A percentile compares a stretch with the other conserved stretches of the same genome.
Conservation (phyloP, 768 basidiomycete genomes). For the Boletus sp. region DNA sequence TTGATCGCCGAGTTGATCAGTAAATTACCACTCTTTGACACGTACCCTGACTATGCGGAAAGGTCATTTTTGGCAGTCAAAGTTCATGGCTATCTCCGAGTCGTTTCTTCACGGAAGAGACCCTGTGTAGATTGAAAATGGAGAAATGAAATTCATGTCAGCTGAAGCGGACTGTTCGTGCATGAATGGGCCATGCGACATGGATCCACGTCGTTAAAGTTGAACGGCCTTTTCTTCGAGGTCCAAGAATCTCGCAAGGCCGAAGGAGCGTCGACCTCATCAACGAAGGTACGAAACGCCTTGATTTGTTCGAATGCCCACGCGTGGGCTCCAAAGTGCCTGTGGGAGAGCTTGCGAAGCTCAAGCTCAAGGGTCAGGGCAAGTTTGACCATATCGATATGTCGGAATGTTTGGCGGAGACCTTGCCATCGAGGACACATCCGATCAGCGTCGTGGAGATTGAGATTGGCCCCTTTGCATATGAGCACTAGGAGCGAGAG, state of each 20-base stretch:
- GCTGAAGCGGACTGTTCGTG: slow-evolving; percentile 24
- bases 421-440: slow-evolving; percentile 42
- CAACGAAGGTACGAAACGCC: slow-evolving; percentile 44
- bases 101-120: no score
- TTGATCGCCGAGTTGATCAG: slow-evolving; percentile 42
- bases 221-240: not conserved
- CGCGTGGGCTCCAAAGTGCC: slow-evolving; percentile 41
- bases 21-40: no score
- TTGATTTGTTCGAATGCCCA: slow-evolving; percentile 59
- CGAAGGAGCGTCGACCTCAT: slow-evolving; percentile 44
- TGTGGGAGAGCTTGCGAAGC: slow-evolving; percentile 50
- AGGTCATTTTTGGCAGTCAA: slow-evolving; percentile 34
- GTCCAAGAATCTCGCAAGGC: slow-evolving; percentile 43
- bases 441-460: slow-evolving; percentile 62
- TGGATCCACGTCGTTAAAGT: slow-evolving; percentile 18
- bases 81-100: slow-evolving; percentile 15
- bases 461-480: slow-evolving; percentile 60
- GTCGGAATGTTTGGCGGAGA: slow-evolving; percentile 46
- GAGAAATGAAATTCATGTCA: not conserved
- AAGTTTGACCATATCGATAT: slow-evolving; percentile 52
- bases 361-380: slow-evolving; percentile 28
- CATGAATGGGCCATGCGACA: slow-evolving; percentile 3
- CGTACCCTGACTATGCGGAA: slow-evolving; percentile 31
- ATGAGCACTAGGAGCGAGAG: slow-evolving; percentile 47
- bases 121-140: not conserved